phyloP scores from a whole-genome alignment of 2,329 filamentous ascomycete genomes.

The Botrytis fabae region DNA sequence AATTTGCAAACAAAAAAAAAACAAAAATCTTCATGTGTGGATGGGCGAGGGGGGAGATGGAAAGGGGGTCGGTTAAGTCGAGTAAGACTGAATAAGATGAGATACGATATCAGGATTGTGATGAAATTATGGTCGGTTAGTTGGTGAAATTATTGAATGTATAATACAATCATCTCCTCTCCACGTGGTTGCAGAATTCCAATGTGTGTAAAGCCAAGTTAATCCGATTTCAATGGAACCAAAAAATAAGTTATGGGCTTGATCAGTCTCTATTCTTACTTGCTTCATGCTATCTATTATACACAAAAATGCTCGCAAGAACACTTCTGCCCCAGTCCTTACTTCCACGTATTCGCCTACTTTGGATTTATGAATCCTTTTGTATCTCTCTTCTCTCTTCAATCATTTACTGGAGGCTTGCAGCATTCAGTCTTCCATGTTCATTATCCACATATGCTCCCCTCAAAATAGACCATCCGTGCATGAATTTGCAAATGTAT shows the following conservation, averaged over 20 bases:
- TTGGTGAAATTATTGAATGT: neutral
- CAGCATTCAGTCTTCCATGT: neutral
- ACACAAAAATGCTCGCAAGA: neutral
- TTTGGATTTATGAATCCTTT: neutral
- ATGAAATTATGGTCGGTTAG: conserved; percentile 6
- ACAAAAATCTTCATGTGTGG: too few species aligned
- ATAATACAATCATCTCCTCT: neutral
- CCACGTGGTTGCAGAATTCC: neutral
- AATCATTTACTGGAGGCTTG: neutral
- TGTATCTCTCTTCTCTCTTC: neutral
- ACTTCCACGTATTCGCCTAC: neutral
- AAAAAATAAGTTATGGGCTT: neutral
- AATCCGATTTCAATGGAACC: neutral
- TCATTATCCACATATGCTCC: conserved; percentile 17
- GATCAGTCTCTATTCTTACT: conserved; percentile 1
- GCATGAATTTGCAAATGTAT: conserved; percentile 1
- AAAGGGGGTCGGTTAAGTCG: neutral
- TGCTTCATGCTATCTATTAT: conserved; percentile 10
- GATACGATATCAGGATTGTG: neutral
- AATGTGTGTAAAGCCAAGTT: neutral
- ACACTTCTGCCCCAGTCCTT: neutral
- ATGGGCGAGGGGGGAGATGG: neutral
- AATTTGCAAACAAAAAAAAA: neutral
- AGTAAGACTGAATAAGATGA: neutral
- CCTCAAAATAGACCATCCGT: conserved; percentile 13